Conservation (phyloP, 345 rosid genomes). For the Arabis hirsuta region DNA sequence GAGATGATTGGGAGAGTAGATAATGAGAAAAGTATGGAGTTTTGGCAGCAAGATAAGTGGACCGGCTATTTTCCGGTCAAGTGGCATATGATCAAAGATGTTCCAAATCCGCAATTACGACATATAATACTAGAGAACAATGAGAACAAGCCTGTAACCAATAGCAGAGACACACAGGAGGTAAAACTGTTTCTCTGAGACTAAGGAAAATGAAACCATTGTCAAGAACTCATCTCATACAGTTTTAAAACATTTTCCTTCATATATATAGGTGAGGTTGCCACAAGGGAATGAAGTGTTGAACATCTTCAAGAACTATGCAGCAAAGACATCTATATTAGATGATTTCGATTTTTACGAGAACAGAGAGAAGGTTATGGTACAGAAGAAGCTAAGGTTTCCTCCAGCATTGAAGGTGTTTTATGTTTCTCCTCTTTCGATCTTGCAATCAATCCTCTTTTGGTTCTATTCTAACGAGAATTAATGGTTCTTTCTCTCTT, state of each 20-base stretch:
- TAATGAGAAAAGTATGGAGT: conserved; percentile 64
- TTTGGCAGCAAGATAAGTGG: conserved; percentile 89
- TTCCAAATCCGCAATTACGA: conserved; percentile 61
- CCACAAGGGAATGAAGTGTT: conserved; percentile 64
- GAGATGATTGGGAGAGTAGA: conserved; percentile 72
- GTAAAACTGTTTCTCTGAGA: conserved; percentile 29
- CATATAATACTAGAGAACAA: conserved; percentile 71
- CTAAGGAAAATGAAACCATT: conserved; percentile 5
- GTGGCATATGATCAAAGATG: conserved; percentile 76
- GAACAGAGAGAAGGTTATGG: conserved; percentile 66
- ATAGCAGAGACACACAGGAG: conserved; percentile 85
- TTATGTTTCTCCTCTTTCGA: not conserved
- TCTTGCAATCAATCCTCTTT: not conserved
- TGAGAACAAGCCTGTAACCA: conserved; percentile 75
- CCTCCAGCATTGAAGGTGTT: conserved; percentile 40
- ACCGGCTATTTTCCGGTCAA: conserved; percentile 67
- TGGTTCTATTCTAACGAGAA: conserved; percentile 10
- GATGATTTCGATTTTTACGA: conserved; percentile 76
- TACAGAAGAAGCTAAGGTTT: conserved; percentile 58
- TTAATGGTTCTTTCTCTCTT: not conserved
- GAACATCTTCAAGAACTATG: conserved; percentile 60
- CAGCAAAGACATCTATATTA: conserved; percentile 60
- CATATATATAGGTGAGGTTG: conserved; percentile 58
- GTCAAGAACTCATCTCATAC: not conserved
- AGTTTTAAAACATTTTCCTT: not conserved